Conservation (phyloP, 176 grass and related monocot genomes). For the Carex myosuroides region DNA sequence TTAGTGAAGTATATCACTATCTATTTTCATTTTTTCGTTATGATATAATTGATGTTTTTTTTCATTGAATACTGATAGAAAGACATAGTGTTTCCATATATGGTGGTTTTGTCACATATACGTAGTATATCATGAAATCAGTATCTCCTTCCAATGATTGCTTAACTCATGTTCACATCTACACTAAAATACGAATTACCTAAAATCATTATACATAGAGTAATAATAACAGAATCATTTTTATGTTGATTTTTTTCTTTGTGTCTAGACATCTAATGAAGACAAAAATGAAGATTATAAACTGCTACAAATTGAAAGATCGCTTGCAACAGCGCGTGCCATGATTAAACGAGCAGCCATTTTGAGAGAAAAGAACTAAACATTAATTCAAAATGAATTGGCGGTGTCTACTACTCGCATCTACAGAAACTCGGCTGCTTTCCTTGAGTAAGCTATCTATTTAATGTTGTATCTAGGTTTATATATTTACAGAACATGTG, state of each 20-base stretch:
- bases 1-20: background rate
- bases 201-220: background rate
- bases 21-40: background rate
- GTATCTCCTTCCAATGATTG: background rate
- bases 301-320: background rate
- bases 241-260: background rate
- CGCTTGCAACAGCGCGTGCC: background rate
- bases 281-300: background rate
- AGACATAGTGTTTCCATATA: background rate
- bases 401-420: too few species aligned
- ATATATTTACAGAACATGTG: background rate
- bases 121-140: background rate
- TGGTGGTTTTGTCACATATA: background rate
- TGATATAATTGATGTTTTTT: background rate
- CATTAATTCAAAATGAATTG: constrained; percentile 1
- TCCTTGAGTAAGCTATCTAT: background rate
- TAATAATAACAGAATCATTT: background rate
- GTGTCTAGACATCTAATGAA: background rate
- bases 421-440: constrained; percentile 1
- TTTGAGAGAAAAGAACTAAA: background rate
- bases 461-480: background rate
- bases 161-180: background rate
- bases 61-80: too few species aligned
- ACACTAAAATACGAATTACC: background rate
- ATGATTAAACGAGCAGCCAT: background rate